Conservation (phyloP, 352 stramenopile species). For the Halophytophthora polymorphica region DNA sequence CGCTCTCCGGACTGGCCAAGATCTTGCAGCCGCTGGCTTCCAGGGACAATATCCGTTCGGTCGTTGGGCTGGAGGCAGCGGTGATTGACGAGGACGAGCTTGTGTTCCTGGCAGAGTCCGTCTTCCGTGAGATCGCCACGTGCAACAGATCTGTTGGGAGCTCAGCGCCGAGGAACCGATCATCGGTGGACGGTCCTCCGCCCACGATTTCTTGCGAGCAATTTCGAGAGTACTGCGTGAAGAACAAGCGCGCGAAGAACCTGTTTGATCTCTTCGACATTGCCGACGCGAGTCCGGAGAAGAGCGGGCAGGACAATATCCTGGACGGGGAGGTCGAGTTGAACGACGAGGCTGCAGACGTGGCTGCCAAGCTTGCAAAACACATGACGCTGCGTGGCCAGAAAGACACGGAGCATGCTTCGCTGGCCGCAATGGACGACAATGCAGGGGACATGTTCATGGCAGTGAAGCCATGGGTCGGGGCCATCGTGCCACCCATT, state of each 20-base stretch:
- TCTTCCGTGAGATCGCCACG: slow-evolving; percentile 70
- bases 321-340: slow-evolving; percentile 7
- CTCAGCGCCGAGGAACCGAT: slow-evolving; percentile 16
- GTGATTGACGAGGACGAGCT: slow-evolving; percentile 66
- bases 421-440: slow-evolving; percentile 7
- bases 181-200: slow-evolving; percentile 21
- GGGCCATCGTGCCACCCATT: slow-evolving; percentile 68
- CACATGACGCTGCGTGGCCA: slow-evolving; percentile 6
- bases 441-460: slow-evolving; percentile 76
- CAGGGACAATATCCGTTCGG: not conserved
- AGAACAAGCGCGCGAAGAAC: slow-evolving; percentile 50
- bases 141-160: slow-evolving; percentile 7
- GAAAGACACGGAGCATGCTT: not conserved
- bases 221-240: slow-evolving; percentile 71
- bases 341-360: slow-evolving; percentile 5
- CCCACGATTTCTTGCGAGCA: slow-evolving; percentile 69
- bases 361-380: slow-evolving; percentile 23
- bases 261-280: slow-evolving; percentile 71
- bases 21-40: slow-evolving; percentile 39
- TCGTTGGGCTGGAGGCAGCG: not conserved
- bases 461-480: slow-evolving; percentile 84
- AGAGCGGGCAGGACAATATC: not conserved
- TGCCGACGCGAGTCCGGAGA: slow-evolving; percentile 20
- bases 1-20: slow-evolving; percentile 61
- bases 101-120: slow-evolving; percentile 48